phyloP scores from a whole-genome alignment of 2,329 filamentous ascomycete species.

The Cryphonectria nitschkei region DNA sequence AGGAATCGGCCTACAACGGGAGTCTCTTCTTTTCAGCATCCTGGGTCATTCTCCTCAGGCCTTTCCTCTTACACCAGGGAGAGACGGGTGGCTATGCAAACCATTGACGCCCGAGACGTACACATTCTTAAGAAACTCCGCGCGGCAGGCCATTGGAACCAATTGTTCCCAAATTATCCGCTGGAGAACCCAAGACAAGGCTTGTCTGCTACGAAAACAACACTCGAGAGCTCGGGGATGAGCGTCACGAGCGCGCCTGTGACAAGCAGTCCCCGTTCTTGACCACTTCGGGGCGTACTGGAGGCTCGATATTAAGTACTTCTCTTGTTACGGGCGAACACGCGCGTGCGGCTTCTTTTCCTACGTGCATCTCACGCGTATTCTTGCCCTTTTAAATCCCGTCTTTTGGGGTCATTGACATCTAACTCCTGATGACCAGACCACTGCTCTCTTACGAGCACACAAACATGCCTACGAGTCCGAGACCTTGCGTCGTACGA shows the following conservation, averaged over 20 bases:
- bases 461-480: not conserved
- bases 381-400: not conserved
- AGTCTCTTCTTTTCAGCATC: not conserved
- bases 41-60: not conserved
- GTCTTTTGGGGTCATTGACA: not conserved
- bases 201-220: not conserved
- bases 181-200: not conserved
- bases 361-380: not conserved
- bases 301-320: not conserved
- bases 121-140: not conserved
- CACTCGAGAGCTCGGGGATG: not conserved
- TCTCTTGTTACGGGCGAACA: not conserved
- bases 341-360: not conserved
- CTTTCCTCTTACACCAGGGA: not conserved
- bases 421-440: not conserved
- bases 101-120: not conserved
- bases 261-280: no score
- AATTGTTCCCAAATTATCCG: not conserved
- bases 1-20: not conserved
- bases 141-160: not conserved
- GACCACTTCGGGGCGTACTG: no score
- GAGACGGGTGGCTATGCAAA: not conserved
- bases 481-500: conserved; percentile 2
- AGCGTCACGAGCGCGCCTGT: not conserved
- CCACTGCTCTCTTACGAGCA: not conserved